These are phyloP conservation scores for Macrophomina tecta DNA, from an alignment of 2,329 filamentous ascomycete genomes.

Conservation along the genomic window DNA sequence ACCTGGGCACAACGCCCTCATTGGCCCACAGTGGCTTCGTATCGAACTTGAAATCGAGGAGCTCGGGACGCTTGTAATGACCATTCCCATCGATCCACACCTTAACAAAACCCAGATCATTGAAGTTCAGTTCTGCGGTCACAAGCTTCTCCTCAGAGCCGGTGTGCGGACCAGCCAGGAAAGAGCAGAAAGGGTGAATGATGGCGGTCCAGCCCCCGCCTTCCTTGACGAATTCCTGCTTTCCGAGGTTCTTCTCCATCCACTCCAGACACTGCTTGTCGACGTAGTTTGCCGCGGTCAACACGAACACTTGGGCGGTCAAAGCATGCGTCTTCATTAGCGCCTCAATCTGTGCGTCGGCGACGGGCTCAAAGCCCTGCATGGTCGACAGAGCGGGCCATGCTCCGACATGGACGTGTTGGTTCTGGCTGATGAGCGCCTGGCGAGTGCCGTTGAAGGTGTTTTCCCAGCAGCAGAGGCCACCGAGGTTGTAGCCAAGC, in stretches of 20 bases:
- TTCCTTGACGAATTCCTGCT: slow-evolving; percentile 41
- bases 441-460: slow-evolving; percentile 48
- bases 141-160: slow-evolving; percentile 43
- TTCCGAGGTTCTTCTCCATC: slow-evolving; percentile 45
- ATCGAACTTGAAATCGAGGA: slow-evolving; percentile 39
- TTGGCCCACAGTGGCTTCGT: slow-evolving; percentile 11
- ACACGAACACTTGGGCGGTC: slow-evolving; percentile 53
- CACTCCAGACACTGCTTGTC: slow-evolving; percentile 51
- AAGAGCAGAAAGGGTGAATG: slow-evolving; percentile 45
- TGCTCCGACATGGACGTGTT: slow-evolving; percentile 45
- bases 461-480: slow-evolving; percentile 47
- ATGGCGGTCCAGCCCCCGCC: slow-evolving; percentile 46
- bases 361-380: slow-evolving; percentile 49
- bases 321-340: slow-evolving; percentile 55
- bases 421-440: slow-evolving; percentile 41
- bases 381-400: slow-evolving; percentile 48
- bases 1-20: slow-evolving; percentile 12
- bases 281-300: slow-evolving; percentile 51
- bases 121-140: slow-evolving; percentile 44
- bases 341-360: slow-evolving; percentile 54
- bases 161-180: slow-evolving; percentile 43
- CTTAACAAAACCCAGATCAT: slow-evolving; percentile 41
- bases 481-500: slow-evolving; percentile 42
- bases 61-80: slow-evolving; percentile 45
- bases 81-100: slow-evolving; percentile 47